Conservation (phyloP, 2,329 filamentous ascomycete genomes). For the Aureobasidium melanogenum region DNA sequence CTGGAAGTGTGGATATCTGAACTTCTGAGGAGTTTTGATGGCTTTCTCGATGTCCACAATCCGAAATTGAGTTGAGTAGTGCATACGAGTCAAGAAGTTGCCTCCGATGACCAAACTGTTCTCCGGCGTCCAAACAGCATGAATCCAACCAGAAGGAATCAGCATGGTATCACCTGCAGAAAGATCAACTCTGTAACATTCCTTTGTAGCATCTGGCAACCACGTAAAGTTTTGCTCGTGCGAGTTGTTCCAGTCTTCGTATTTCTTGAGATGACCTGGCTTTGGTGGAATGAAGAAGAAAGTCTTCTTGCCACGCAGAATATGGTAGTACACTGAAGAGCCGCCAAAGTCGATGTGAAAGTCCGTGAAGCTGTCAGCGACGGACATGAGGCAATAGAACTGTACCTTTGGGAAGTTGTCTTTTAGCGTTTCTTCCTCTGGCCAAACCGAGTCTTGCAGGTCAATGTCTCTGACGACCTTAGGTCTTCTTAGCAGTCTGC, state of each 20-base stretch:
- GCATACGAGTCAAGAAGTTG: constrained; percentile 58
- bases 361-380: constrained; percentile 62
- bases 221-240: constrained; percentile 58
- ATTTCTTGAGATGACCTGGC: constrained; percentile 59
- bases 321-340: constrained; percentile 63
- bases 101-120: constrained; percentile 64
- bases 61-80: constrained; percentile 58
- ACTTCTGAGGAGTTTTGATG: constrained; percentile 56
- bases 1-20: constrained; percentile 60
- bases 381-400: constrained; percentile 63
- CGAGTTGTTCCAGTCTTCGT: constrained; percentile 62
- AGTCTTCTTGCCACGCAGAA: constrained; percentile 58
- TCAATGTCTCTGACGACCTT: constrained; percentile 57
- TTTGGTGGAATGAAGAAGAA: constrained; percentile 65
- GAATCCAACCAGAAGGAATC: constrained; percentile 64
- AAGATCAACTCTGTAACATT: constrained; percentile 59
- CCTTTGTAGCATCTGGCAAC: constrained; percentile 54
- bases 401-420: constrained; percentile 55
- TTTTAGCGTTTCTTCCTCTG: constrained; percentile 42
- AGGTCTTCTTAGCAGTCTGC: constrained; percentile 53
- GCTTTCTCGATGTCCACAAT: constrained; percentile 58
- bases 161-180: constrained; percentile 61
- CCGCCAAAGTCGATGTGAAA: constrained; percentile 66
- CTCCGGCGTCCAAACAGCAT: constrained; percentile 61
- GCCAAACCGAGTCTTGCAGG: constrained; percentile 48